Evolutionary conservation across 371 early-diverging fungal genomes (phyloP).

Genomic region (Mucor racemosus): DNA sequence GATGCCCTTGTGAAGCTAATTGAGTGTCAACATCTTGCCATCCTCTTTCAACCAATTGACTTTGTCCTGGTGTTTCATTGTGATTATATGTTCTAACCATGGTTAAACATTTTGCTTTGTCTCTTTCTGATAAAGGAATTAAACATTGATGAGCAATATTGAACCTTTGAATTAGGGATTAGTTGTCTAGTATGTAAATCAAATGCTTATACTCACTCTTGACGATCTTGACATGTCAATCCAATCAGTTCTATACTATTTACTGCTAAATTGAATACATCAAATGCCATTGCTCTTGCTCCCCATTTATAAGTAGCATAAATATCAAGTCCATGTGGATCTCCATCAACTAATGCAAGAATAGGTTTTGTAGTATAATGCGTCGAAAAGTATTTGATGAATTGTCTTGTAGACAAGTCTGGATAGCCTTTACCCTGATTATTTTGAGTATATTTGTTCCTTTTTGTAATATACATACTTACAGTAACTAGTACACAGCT

Average conservation of each 20-base stretch:
- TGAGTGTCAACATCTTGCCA: conserved; percentile 16
- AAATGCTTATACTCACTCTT: conserved; percentile 16
- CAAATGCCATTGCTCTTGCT: conserved; percentile 39
- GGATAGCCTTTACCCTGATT: conserved; percentile 51
- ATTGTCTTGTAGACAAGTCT: conserved; percentile 49
- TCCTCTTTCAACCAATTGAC: conserved; percentile 25
- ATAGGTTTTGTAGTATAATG: conserved; percentile 30
- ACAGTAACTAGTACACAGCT: conserved; percentile 48
- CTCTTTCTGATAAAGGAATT: conserved; percentile 33
- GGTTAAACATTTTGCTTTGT: conserved; percentile 23
- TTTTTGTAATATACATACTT: neutral
- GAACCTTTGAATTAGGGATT: conserved; percentile 16
- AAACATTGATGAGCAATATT: conserved; percentile 22
- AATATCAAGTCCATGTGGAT: conserved; percentile 56
- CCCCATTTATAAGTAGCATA: conserved; percentile 58
- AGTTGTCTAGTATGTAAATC: neutral
- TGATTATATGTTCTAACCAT: conserved; percentile 15
- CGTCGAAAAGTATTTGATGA: conserved; percentile 37
- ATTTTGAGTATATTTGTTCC: neutral
- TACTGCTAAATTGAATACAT: conserved; percentile 42
- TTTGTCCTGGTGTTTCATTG: conserved; percentile 24
- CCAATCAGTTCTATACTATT: conserved; percentile 41
- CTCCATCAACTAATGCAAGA: conserved; percentile 47
- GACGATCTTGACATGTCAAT: conserved; percentile 34
- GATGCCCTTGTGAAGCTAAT: conserved; percentile 15